phyloP scores from a whole-genome alignment of 1,284 basidiomycete species.

The Crucibulum cyathiforme region DNA sequence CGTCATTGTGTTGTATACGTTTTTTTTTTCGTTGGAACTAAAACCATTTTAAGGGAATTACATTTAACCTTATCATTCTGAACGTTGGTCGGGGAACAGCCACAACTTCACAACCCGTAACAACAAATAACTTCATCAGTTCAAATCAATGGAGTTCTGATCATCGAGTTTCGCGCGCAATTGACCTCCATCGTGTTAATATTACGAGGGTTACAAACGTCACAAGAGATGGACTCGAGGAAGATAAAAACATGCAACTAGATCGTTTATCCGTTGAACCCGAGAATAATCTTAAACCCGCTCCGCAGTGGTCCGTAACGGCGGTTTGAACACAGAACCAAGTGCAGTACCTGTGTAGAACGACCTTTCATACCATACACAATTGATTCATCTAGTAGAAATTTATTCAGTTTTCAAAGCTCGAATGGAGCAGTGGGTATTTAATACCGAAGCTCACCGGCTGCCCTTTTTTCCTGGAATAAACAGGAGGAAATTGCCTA shows the following conservation, averaged over 20 bases:
- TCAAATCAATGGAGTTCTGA: no score
- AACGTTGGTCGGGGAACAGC: neutral
- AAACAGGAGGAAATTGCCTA: no score
- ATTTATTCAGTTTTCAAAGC: no score
- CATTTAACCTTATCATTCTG: conserved; percentile 1
- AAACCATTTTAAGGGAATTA: neutral
- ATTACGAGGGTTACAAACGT: neutral
- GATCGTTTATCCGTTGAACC: neutral
- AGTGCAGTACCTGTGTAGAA: no score
- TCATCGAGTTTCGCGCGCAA: neutral
- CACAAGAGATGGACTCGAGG: neutral
- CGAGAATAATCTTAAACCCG: no score
- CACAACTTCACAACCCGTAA: neutral
- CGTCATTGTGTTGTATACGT: neutral
- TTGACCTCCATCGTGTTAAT: neutral
- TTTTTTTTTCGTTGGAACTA: neutral
- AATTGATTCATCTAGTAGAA: no score
- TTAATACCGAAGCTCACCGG: no score
- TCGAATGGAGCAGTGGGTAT: no score
- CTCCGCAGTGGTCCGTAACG: no score
- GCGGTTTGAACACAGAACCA: no score
- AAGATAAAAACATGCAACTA: neutral
- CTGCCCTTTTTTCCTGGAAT: no score
- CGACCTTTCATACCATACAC: no score
- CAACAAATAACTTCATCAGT: neutral